Evolutionary conservation across 2,329 filamentous ascomycete species (phyloP), one percentile per base, ranked within the genome.

Genomic region (Colletotrichum kahawae): DNA sequence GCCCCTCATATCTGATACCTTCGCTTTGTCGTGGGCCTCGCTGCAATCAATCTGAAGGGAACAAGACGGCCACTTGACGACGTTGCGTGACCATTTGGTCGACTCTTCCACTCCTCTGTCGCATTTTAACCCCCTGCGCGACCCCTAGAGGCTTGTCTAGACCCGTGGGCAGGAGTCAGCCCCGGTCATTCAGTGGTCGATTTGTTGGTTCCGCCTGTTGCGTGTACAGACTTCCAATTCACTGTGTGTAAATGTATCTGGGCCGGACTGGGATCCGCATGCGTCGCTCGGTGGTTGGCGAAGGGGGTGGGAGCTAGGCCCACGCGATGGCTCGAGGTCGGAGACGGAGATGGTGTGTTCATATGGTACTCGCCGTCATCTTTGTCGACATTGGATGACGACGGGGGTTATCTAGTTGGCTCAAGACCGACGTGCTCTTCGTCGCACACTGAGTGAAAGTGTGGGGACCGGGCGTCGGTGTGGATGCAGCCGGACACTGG

Each of bases 401-500:
- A 57, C 72, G 34, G 72, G 69, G 56, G 56, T 75, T 62, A 67
- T 66, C 69, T 75, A 75, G 69, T 63, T 72, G 69, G 63, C 72
- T 72, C 72, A 67, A 63, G 18, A 48, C 72, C 72, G 63, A 67
- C 10, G 29, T 72, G 38, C 43, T 63, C 62, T 33, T 67, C 63
- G 72, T 75, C 63, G 63, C 72, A 72, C 63, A 67, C 72, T 75
- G 57, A 68, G 63, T 75, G 69, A 60, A 75, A 48, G 59, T 75
- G 57, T 75, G 72, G 72, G 21, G 72, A 65, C 38, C n/a, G 62
- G 68, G 68, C 38, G 54, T 56, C 27, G 16, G 54, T 57, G 63
- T 65, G 43, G 68, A 27, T 27, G 33, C 18, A 24, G 67, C 36
- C 36, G 18, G 51, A 21, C 31, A 36, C 36, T 24, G 18, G 51